Percentiles rank a stretch among this genome's conserved stretches.
These are phyloP conservation scores for Rhizopogon roseolus DNA, from an alignment of 768 basidiomycete genomes.

Conservation along the genomic window DNA sequence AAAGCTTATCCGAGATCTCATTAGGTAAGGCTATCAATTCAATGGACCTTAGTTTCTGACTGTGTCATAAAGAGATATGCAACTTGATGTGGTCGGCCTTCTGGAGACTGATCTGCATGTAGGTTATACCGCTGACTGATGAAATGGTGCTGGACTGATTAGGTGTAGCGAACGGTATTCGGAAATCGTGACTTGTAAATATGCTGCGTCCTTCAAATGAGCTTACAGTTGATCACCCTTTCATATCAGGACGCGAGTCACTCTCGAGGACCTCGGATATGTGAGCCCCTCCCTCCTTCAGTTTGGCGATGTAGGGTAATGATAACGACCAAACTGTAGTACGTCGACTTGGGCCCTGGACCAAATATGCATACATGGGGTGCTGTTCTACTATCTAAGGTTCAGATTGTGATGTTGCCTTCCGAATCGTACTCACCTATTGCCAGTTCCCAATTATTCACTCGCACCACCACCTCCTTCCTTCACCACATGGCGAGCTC, in stretches of 20 bases:
- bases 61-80: constrained; percentile 57
- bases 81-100: constrained; percentile 81
- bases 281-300: constrained; percentile 38
- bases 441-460: constrained; percentile 81
- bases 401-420: constrained; percentile 13
- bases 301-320: neutral
- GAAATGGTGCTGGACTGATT: neutral
- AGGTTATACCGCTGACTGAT: constrained; percentile 22
- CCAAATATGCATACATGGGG: constrained; percentile 92
- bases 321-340: constrained; percentile 34
- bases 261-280: constrained; percentile 75
- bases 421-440: neutral
- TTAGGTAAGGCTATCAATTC: constrained; percentile 70
- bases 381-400: constrained; percentile 76
- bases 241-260: constrained; percentile 58
- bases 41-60: constrained; percentile 36
- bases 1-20: constrained; percentile 36
- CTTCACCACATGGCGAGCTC: constrained; percentile 81
- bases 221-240: constrained; percentile 2
- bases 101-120: constrained; percentile 86
- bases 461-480: constrained; percentile 81
- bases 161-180: constrained; percentile 57
- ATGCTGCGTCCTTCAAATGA: neutral
- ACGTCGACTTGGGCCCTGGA: constrained; percentile 86
- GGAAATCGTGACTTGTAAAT: constrained; percentile 82